Evolutionary conservation across 495 filamentous ascomycete genomes (phyloP).

Genomic region (Wilcoxina mikolae): DNA sequence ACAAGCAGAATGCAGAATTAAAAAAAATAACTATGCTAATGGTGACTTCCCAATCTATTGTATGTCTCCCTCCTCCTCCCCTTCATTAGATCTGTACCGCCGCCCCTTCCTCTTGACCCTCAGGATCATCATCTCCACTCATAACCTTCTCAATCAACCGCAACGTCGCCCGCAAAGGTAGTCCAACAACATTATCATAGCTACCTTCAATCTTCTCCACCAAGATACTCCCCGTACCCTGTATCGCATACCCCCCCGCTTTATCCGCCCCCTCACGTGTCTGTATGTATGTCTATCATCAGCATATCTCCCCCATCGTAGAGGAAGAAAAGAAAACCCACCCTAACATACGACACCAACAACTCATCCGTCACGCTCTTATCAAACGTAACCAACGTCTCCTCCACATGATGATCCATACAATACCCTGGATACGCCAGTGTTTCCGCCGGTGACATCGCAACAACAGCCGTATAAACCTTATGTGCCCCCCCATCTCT

Average conservation of each 20-base stretch:
- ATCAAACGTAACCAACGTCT: slow-evolving; percentile 73
- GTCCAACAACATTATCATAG: slow-evolving; percentile 90
- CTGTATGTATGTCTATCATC: slow-evolving; percentile 18
- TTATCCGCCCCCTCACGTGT: slow-evolving; percentile 92
- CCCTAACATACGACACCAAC: slow-evolving; percentile 62
- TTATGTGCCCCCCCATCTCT: slow-evolving; percentile 60
- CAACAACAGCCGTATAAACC: slow-evolving; percentile 66
- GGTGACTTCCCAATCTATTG: background rate
- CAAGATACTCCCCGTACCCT: slow-evolving; percentile 71
- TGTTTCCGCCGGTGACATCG: slow-evolving; percentile 62
- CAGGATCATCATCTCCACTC: slow-evolving; percentile 38
- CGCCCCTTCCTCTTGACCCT: slow-evolving; percentile 26
- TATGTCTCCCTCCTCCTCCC: background rate
- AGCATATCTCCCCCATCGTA: too few species aligned
- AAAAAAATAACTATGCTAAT: too few species aligned
- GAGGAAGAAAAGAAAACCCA: background rate
- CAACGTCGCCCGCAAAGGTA: slow-evolving; percentile 69
- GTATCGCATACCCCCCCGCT: slow-evolving; percentile 88
- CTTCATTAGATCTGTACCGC: background rate
- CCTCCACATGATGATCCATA: slow-evolving; percentile 65
- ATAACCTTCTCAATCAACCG: slow-evolving; percentile 74
- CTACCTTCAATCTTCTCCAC: slow-evolving; percentile 78
- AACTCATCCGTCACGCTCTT: slow-evolving; percentile 60
- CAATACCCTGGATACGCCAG: slow-evolving; percentile 71
- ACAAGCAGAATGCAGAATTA: too few species aligned